Percentiles rank a stretch among this genome's conserved stretches.
Evolutionary conservation across 352 stramenopile genomes (phyloP).

Genomic region (Phytophthora multivora): DNA sequence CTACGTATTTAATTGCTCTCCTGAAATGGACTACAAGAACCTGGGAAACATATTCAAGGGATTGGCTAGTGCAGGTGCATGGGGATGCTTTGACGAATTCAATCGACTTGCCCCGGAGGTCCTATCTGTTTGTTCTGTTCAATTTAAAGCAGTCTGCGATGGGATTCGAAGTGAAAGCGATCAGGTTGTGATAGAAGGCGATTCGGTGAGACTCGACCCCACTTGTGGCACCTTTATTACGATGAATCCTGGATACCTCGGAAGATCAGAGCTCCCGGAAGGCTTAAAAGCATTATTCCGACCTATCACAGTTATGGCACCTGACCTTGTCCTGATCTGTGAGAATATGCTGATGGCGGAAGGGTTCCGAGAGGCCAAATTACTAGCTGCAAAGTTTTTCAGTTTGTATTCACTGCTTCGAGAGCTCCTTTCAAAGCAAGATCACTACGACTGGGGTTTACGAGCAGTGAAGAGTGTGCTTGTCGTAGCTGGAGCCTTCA

Average conservation of each 20-base stretch:
- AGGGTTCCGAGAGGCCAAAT: constrained; percentile 93
- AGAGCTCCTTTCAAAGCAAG: constrained; percentile 94
- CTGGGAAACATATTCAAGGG: constrained; percentile 97
- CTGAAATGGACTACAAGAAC: constrained; percentile 96
- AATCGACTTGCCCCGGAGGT: constrained; percentile 94
- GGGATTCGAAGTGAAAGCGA: constrained; percentile 88
- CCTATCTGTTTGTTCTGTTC: constrained; percentile 91
- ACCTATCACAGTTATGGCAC: constrained; percentile 96
- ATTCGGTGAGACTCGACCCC: constrained; percentile 88
- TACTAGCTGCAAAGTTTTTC: constrained; percentile 95
- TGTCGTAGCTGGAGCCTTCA: constrained; percentile 93
- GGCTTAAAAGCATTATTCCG: constrained; percentile 95
- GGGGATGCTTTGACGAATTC: constrained; percentile 97
- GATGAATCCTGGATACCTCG: constrained; percentile 97
- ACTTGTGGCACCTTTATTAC: constrained; percentile 95
- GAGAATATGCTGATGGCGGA: constrained; percentile 98
- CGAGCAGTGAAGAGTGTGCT: constrained; percentile 95
- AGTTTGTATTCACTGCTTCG: constrained; percentile 93
- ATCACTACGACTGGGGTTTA: constrained; percentile 97
- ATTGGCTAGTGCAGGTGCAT: constrained; percentile 90
- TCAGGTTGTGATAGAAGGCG: constrained; percentile 91
- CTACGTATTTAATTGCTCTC: constrained; percentile 96
- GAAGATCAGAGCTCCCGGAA: constrained; percentile 93
- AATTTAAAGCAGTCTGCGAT: constrained; percentile 96
- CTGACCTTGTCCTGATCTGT: constrained; percentile 95